Evolutionary conservation across 495 filamentous ascomycete species (phyloP).

Genomic region (Cercophora sp.): DNA sequence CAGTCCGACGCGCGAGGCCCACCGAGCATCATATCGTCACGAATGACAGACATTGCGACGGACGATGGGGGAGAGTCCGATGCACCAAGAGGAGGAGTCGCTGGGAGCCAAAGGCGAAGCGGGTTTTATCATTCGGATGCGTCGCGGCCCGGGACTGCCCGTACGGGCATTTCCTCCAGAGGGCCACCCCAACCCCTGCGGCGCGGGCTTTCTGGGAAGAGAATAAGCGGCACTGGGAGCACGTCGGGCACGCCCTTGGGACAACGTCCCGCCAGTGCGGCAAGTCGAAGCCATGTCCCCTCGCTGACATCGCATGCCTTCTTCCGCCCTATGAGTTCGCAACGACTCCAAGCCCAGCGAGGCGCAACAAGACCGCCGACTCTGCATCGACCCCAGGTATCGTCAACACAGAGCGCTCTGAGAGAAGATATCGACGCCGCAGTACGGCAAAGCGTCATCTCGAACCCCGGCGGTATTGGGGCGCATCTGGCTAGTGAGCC

Average conservation of each 20-base stretch:
- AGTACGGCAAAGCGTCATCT: constrained; percentile 47
- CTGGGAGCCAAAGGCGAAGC: constrained; percentile 34
- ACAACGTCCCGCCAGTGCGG: constrained; percentile 59
- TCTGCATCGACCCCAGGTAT: constrained; percentile 32
- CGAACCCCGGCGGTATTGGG: constrained; percentile 38
- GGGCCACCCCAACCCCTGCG: constrained; percentile 44
- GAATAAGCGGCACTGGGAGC: constrained; percentile 39
- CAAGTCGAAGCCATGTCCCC: constrained; percentile 83
- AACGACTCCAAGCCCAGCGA: constrained; percentile 87
- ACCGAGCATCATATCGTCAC: constrained; percentile 73
- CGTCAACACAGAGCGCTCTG: constrained; percentile 25
- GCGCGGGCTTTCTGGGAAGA: constrained; percentile 36
- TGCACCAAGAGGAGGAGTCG: constrained; percentile 24
- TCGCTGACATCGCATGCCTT: constrained; percentile 85
- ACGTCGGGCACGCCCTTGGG: constrained; percentile 40
- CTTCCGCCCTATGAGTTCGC: constrained; percentile 95
- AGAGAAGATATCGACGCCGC: constrained; percentile 30
- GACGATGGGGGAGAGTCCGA: constrained; percentile 45
- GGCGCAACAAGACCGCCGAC: constrained; percentile 46
- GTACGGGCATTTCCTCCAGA: constrained; percentile 49
- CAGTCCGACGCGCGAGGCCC: constrained; percentile 35
- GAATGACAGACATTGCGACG: constrained; percentile 74
- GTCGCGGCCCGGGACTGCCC: constrained; percentile 46
- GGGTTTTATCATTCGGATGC: constrained; percentile 40
- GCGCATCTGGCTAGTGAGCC: constrained; percentile 44